Percentiles rank a stretch among this genome's conserved stretches.
Evolutionary conservation across 345 rosid species (phyloP).

Genomic region (Salix viminalis): DNA sequence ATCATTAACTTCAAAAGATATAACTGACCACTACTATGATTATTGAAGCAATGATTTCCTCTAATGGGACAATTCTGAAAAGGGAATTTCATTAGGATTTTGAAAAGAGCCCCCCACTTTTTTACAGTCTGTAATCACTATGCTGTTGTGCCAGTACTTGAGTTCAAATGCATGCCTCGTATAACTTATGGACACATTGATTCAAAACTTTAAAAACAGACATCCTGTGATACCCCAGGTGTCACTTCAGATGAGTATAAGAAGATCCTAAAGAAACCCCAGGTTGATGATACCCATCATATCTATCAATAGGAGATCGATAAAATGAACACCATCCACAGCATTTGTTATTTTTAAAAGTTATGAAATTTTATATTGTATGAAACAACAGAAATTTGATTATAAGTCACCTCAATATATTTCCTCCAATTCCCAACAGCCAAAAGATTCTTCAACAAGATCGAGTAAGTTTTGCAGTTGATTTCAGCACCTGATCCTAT

Average conservation of each 20-base stretch:
- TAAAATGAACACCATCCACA: neutral
- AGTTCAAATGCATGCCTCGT: neutral
- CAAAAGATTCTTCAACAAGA: slow-evolving; percentile 70
- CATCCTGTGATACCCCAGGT: neutral
- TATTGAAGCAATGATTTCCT: neutral
- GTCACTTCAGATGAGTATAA: neutral
- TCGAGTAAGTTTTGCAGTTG: slow-evolving; percentile 52
- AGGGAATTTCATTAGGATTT: neutral
- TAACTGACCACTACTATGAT: neutral
- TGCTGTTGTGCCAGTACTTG: neutral
- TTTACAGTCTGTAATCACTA: neutral
- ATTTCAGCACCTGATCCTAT: slow-evolving; percentile 52
- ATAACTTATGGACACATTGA: neutral
- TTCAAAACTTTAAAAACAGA: neutral
- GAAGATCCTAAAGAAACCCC: neutral
- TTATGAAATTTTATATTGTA: neutral
- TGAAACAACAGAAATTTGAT: neutral
- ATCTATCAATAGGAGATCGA: neutral
- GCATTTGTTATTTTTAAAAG: neutral
- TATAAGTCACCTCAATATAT: slow-evolving; percentile 66
- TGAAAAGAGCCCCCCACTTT: neutral
- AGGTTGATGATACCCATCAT: neutral
- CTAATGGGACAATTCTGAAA: neutral
- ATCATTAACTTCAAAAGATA: neutral
- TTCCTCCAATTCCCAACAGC: slow-evolving; percentile 88